A percentile compares a stretch with the other conserved stretches of the same genome.
Evolutionary conservation across 2,329 filamentous ascomycete species (phyloP).

Genomic region (Xylaria sp.): DNA sequence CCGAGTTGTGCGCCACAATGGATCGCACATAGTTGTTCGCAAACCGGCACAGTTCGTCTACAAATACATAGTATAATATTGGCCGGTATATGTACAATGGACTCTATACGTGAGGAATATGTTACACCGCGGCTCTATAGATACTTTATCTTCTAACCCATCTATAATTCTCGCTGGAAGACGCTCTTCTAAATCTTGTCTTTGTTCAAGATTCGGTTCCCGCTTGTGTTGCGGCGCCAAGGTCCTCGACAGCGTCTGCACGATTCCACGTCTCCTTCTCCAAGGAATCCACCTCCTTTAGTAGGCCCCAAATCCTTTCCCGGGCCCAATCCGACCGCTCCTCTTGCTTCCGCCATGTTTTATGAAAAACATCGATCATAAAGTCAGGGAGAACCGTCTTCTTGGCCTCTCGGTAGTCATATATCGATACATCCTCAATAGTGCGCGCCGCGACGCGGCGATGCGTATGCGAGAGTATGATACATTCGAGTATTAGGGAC

Average conservation of each 20-base stretch:
- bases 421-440: conserved; percentile 81
- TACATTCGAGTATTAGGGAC: conserved; percentile 68
- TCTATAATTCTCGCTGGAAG: conserved; percentile 6
- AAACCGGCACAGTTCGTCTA: background rate
- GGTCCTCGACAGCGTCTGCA: conserved; percentile 76
- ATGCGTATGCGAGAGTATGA: conserved; percentile 80
- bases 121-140: background rate
- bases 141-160: background rate
- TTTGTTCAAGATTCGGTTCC: background rate
- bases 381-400: conserved; percentile 70
- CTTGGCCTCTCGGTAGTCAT: conserved; percentile 73
- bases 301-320: conserved; percentile 65
- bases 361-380: conserved; percentile 69
- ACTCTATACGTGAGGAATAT: background rate
- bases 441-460: conserved; percentile 78
- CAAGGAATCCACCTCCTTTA: conserved; percentile 67
- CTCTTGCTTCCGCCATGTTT: conserved; percentile 71
- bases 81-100: background rate
- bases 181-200: background rate
- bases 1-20: background rate
- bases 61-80: background rate
- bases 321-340: conserved; percentile 64
- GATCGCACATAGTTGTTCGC: background rate
- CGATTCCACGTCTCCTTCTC: conserved; percentile 82
- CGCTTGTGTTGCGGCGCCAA: conserved; percentile 54